Evolutionary conservation across 2,329 filamentous ascomycete genomes (phyloP).

Genomic region (Aspergillus ruber): DNA sequence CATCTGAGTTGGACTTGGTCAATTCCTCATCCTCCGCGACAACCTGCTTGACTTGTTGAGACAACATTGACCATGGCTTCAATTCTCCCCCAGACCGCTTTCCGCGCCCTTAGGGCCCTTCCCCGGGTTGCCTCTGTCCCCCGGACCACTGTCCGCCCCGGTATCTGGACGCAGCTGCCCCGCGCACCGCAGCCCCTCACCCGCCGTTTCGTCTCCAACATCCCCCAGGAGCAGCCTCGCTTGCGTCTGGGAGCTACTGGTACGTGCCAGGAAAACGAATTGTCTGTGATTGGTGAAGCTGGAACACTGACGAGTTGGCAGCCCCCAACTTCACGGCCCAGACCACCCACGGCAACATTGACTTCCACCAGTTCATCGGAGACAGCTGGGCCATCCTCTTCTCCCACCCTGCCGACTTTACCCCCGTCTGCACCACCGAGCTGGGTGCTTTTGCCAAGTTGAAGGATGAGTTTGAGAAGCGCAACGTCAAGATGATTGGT

Average conservation of each 20-base stretch:
- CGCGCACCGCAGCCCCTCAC: constrained; percentile 17
- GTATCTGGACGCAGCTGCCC: constrained; percentile 13
- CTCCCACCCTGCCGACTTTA: constrained; percentile 73
- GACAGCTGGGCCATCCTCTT: constrained; percentile 63
- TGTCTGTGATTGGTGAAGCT: neutral
- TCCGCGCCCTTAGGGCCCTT: constrained; percentile 19
- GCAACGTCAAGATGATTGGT: constrained; percentile 85
- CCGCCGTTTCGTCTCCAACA: constrained; percentile 23
- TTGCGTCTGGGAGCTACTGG: constrained; percentile 31
- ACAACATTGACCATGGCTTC: constrained; percentile 20
- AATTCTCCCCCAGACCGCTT: constrained; percentile 18
- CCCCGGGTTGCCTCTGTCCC: constrained; percentile 18
- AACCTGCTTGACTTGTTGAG: neutral
- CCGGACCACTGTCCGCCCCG: constrained; percentile 14
- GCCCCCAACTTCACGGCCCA: constrained; percentile 63
- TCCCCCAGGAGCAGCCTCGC: constrained; percentile 27
- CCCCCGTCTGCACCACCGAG: constrained; percentile 92
- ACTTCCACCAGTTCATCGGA: constrained; percentile 65
- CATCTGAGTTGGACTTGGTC: neutral
- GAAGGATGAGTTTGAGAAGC: constrained; percentile 78
- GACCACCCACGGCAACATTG: constrained; percentile 58
- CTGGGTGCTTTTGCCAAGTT: constrained; percentile 88
- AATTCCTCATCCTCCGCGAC: neutral
- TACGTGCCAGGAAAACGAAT: constrained; percentile 5
- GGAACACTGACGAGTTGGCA: constrained; percentile 1